phyloP scores from a whole-genome alignment of 208 protist species.

The Trypanosoma scelopori region DNA sequence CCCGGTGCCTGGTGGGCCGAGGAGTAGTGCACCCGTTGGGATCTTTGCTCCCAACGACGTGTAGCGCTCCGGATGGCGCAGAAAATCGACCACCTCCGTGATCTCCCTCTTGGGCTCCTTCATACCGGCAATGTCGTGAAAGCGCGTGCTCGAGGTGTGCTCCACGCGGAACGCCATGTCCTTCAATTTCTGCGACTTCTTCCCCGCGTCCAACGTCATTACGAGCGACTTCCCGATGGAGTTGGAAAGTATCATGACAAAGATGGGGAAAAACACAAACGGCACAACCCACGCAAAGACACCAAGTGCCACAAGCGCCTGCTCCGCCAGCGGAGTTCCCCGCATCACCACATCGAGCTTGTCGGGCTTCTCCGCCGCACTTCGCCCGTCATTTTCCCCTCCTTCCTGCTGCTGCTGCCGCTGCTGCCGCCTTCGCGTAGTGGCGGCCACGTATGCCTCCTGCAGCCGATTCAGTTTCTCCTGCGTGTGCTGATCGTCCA shows the following conservation, averaged over 20 bases:
- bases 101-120: constrained; percentile 97
- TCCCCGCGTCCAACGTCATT: constrained; percentile 47
- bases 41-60: constrained; percentile 80
- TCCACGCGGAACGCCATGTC: constrained; percentile 76
- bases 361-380: constrained; percentile 21
- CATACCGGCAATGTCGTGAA: constrained; percentile 89
- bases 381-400: constrained; percentile 1
- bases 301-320: constrained; percentile 56
- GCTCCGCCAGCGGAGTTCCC: constrained; percentile 56
- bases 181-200: constrained; percentile 51
- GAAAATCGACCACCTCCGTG: constrained; percentile 96
- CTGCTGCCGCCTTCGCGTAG: neutral
- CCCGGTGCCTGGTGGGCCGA: constrained; percentile 93
- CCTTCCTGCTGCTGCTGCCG: constrained; percentile 5
- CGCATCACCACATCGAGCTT: constrained; percentile 45
- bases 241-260: constrained; percentile 73
- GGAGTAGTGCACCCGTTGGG: constrained; percentile 80
- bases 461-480: constrained; percentile 43
- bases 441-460: constrained; percentile 22
- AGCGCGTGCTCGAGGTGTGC: constrained; percentile 50
- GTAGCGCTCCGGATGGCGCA: constrained; percentile 84
- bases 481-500: constrained; percentile 67
- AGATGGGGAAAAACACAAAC: constrained; percentile 83
- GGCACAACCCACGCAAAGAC: constrained; percentile 78
- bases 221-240: constrained; percentile 60